These are phyloP conservation scores for Zygosaccharomyces siamensis DNA, from an alignment of 805 yeast genomes.

Conservation along the genomic window DNA sequence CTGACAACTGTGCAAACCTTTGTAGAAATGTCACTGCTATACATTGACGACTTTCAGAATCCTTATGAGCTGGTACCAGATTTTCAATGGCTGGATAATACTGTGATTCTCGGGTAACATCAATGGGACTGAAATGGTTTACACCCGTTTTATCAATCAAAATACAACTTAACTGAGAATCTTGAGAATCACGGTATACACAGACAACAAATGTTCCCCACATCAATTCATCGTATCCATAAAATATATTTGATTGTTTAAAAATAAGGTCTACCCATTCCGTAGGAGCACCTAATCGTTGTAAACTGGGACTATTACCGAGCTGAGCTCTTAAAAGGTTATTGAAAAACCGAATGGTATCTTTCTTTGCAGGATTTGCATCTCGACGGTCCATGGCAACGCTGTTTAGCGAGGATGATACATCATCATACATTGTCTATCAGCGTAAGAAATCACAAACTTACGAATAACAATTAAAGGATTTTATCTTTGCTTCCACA, in stretches of 20 bases:
- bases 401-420: not conserved
- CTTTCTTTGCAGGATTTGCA: not conserved
- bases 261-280: conserved; percentile 24
- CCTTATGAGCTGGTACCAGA: conserved; percentile 43
- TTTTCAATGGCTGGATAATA: conserved; percentile 79
- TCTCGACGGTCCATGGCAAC: conserved; percentile 1
- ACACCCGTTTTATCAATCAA: conserved; percentile 65
- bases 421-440: conserved; percentile 1
- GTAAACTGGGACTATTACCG: conserved; percentile 3
- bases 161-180: conserved; percentile 48
- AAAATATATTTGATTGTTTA: conserved; percentile 21
- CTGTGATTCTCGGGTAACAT: conserved; percentile 54
- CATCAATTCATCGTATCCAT: conserved; percentile 26
- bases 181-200: conserved; percentile 18
- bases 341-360: conserved; percentile 10
- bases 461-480: too few relatives aligned
- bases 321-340: conserved; percentile 10
- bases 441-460: not conserved
- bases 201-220: conserved; percentile 31
- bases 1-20: conserved; percentile 55
- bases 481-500: not conserved
- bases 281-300: conserved; percentile 6
- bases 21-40: conserved; percentile 71
- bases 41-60: conserved; percentile 62
- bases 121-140: conserved; percentile 52